Evolutionary conservation across 2,329 filamentous ascomycete genomes (phyloP), one percentile per base, ranked within the genome.

Genomic region (Drechslera avenae): DNA sequence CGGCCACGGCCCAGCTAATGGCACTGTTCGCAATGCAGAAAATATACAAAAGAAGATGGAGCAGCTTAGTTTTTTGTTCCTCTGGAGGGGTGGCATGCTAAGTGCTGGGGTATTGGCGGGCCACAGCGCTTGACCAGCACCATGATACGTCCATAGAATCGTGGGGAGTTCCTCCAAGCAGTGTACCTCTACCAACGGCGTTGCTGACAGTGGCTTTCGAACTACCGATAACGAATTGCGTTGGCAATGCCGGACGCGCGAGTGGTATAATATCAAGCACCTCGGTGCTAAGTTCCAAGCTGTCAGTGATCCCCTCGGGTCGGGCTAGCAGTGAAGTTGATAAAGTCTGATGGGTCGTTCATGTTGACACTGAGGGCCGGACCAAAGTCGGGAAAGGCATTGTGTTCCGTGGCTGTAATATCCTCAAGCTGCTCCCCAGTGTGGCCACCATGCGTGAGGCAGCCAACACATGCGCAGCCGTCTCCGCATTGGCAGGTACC

Each of bases 401-500:
- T 54, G 6, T 60, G 51, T 16, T 62, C 61, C 17, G 42, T 46
- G 7, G 56, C 48, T 12, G 46, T 30, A 14, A 62, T 50, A 16
- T 50, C 44, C 7, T 70, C 67, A 5, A 79, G 58, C 9, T 70
- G 54, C 17, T 79, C 56, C 12, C 77, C 78, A 18, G 77, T 76
- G 49, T 81, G 79, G 3, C 78, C 79, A 16, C 74, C 77, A 47
- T 83, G 80, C 3, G 78, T 81, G 10, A 81, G 66, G 57, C 80
- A 83, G 12, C 79, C 79, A n/a, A 79, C 71, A 56, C 80, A 83
- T 46, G 67, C 74, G 57, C 80, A 83, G 32, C 79, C 79, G 47
- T 76, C 77, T 13, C 78, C 79, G 49, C 80, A 83, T 54, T 78
- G 77, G 50, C 80, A 83, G 19, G 75, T 80, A 3, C 79, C 80